phyloP scores from a whole-genome alignment of 495 filamentous ascomycete species.

The Penicillium simplicissimum region DNA sequence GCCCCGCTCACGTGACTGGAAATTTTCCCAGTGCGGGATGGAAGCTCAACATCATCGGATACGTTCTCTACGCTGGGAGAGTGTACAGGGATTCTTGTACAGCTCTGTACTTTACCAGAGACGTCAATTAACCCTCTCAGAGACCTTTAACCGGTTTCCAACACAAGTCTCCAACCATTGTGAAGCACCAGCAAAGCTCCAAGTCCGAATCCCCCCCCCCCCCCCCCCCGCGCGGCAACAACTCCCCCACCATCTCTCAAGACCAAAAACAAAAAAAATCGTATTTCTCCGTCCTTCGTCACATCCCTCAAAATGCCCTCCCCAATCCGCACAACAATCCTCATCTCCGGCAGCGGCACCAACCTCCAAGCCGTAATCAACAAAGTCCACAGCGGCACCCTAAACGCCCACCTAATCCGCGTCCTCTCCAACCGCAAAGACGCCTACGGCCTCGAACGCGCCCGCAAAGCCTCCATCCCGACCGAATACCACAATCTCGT shows the following conservation, averaged over 20 bases:
- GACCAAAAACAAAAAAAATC: background rate
- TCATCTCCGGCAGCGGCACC: conserved; percentile 79
- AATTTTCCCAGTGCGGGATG: conserved; percentile 17
- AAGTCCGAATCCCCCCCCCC: background rate
- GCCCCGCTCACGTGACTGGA: conserved; percentile 21
- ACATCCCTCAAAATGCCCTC: conserved; percentile 27
- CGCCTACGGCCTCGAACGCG: conserved; percentile 77
- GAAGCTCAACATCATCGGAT: conserved; percentile 9
- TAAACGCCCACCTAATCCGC: conserved; percentile 68
- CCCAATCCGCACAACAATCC: conserved; percentile 55
- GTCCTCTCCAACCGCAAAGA: conserved; percentile 82
- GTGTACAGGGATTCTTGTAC: conserved; percentile 12
- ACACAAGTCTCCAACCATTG: background rate
- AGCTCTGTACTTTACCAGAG: background rate
- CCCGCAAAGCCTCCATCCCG: conserved; percentile 67
- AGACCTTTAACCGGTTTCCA: no score
- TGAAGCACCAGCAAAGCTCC: background rate
- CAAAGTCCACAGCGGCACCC: conserved; percentile 52
- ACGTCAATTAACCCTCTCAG: background rate
- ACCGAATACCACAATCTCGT: conserved; percentile 87
- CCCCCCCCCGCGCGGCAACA: conserved; percentile 1
- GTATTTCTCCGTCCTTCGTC: no score
- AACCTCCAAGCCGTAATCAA: conserved; percentile 93
- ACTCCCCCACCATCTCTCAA: background rate
- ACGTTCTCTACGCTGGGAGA: background rate